Percentiles rank a stretch among this genome's conserved stretches.
Evolutionary conservation across 179 eudicot species (phyloP).

Genomic region (Silene coronaria): DNA sequence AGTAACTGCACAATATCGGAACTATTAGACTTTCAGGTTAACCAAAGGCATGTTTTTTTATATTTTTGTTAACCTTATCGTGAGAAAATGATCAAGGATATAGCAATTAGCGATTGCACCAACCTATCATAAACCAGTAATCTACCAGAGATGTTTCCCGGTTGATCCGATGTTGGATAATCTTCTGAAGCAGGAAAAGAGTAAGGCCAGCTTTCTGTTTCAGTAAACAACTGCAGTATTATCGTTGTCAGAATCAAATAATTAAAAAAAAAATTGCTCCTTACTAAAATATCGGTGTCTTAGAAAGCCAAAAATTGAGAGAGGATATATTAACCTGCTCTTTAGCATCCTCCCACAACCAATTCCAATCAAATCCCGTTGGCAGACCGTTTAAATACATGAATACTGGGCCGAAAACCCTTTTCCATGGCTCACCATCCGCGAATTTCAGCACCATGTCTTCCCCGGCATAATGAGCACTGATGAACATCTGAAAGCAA

Average conservation of each 20-base stretch:
- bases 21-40: neutral
- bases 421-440: slow-evolving; percentile 75
- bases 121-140: slow-evolving; percentile 33
- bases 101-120: neutral
- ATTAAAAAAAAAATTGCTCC: neutral
- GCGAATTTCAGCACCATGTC: slow-evolving; percentile 50
- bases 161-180: slow-evolving; percentile 33
- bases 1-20: slow-evolving; percentile 24
- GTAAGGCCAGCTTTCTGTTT: slow-evolving; percentile 50
- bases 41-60: neutral
- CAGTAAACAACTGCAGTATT: slow-evolving; percentile 25
- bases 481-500: slow-evolving; percentile 57
- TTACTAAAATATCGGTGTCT: neutral
- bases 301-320: neutral
- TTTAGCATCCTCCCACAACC: slow-evolving; percentile 83
- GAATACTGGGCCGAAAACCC: slow-evolving; percentile 84
- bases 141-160: slow-evolving; percentile 41
- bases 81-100: neutral
- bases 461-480: slow-evolving; percentile 81
- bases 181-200: slow-evolving; percentile 45
- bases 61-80: too few species aligned
- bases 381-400: slow-evolving; percentile 61
- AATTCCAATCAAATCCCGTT: slow-evolving; percentile 39
- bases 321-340: slow-evolving; percentile 43
- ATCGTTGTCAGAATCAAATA: neutral